Percentiles rank a stretch among this genome's conserved stretches.
Conservation (phyloP, 1,284 basidiomycete species). For the Uromyces viciae-fabae region DNA sequence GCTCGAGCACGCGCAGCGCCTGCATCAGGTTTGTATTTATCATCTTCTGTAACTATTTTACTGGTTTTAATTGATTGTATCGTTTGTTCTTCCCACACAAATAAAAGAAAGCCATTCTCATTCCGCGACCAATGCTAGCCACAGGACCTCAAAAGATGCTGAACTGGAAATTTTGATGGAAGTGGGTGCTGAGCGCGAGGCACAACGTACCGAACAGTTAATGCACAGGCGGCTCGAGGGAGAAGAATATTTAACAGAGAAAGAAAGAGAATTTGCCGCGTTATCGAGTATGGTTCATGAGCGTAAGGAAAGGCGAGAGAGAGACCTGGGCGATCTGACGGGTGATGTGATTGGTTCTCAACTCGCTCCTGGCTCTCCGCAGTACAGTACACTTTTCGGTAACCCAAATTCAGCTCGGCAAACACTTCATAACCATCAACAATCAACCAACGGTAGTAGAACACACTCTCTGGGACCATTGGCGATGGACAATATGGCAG, state of each 20-base stretch:
- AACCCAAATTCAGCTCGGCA: background rate
- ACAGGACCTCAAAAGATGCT: constrained; percentile 16
- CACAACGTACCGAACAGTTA: background rate
- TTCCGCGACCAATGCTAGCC: no score
- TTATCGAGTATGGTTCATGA: constrained; percentile 9
- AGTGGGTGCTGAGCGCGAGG: background rate
- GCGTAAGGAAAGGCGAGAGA: background rate
- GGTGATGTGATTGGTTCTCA: constrained; percentile 3
- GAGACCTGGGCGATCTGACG: constrained; percentile 3
- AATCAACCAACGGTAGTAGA: no score
- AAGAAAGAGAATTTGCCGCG: background rate
- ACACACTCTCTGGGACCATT: background rate
- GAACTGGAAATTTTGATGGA: constrained; percentile 21
- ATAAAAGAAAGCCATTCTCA: no score
- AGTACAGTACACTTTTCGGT: constrained; percentile 11
- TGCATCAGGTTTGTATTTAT: background rate
- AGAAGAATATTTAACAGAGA: background rate
- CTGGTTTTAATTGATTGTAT: no score
- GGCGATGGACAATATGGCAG: background rate
- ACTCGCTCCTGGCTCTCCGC: background rate
- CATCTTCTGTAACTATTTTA: no score
- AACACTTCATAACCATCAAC: no score
- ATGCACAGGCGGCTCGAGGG: background rate
- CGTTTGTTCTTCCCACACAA: no score
- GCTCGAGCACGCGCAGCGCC: background rate